phyloP scores from a whole-genome alignment of 2,329 filamentous ascomycete genomes.

The Dactylellina drechsleri region DNA sequence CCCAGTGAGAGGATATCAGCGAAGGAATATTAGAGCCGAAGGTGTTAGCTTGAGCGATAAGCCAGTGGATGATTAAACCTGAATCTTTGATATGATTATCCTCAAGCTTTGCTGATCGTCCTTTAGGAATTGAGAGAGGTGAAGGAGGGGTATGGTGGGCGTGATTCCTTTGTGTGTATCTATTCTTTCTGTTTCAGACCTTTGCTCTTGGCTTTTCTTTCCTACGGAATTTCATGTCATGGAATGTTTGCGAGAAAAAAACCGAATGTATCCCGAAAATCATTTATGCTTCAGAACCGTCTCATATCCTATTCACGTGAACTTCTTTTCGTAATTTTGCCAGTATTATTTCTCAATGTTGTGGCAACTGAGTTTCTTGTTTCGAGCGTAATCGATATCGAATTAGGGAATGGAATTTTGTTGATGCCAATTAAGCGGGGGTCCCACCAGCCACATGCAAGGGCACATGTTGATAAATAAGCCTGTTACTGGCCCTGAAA shows the following conservation, averaged over 20 bases:
- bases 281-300: slow-evolving; percentile 8
- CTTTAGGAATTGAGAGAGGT: too few relatives aligned
- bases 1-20: slow-evolving; percentile 54
- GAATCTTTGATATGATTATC: background rate
- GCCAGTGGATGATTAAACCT: slow-evolving; percentile 76
- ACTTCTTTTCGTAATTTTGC: slow-evolving; percentile 16
- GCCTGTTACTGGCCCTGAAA: slow-evolving; percentile 32
- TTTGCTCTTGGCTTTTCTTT: slow-evolving; percentile 14
- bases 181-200: slow-evolving; percentile 9
- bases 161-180: slow-evolving; percentile 1
- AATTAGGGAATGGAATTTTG: too few relatives aligned
- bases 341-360: too few relatives aligned
- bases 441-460: slow-evolving; percentile 14
- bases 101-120: too few relatives aligned
- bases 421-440: background rate
- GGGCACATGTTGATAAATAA: slow-evolving; percentile 43
- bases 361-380: background rate
- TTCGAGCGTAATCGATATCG: background rate
- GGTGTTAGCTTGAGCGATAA: slow-evolving; percentile 77
- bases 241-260: slow-evolving; percentile 31
- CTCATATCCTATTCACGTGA: slow-evolving; percentile 17
- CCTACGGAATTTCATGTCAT: slow-evolving; percentile 30
- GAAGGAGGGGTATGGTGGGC: background rate
- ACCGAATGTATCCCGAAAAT: slow-evolving; percentile 18
- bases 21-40: slow-evolving; percentile 54